These are phyloP conservation scores for Hawksworthiomyces lignivorus DNA, from an alignment of 2,329 filamentous ascomycete genomes.

Conservation along the genomic window DNA sequence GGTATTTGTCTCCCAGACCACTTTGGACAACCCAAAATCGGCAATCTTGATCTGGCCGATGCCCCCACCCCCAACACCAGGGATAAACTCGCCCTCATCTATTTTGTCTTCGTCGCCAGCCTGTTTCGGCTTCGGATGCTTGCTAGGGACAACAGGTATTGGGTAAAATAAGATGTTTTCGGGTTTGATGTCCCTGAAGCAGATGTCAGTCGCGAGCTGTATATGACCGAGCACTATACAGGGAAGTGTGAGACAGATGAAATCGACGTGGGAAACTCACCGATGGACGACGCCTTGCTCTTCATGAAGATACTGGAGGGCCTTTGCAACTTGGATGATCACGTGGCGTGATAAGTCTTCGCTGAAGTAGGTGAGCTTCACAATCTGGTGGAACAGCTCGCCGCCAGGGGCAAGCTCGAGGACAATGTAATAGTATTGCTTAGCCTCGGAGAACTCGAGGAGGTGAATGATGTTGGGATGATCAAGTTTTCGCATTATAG, in stretches of 20 bases:
- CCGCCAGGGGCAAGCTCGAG: slow-evolving; percentile 91
- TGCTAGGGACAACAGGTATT: slow-evolving; percentile 71
- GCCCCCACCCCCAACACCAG: slow-evolving; percentile 73
- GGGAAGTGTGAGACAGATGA: too few species aligned
- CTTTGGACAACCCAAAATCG: slow-evolving; percentile 94
- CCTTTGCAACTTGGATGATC: slow-evolving; percentile 90
- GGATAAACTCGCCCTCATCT: slow-evolving; percentile 89
- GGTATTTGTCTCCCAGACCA: slow-evolving; percentile 96
- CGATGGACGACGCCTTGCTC: slow-evolving; percentile 93
- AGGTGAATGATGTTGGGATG: slow-evolving; percentile 95
- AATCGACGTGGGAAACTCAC: too few species aligned
- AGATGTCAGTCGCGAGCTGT: slow-evolving; percentile 13
- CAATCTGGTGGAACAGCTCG: slow-evolving; percentile 97
- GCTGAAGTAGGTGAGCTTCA: slow-evolving; percentile 96
- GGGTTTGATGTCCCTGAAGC: slow-evolving; percentile 83
- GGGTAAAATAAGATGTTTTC: slow-evolving; percentile 95
- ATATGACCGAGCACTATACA: too few species aligned
- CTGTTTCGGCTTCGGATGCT: slow-evolving; percentile 68
- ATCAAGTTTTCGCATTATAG: slow-evolving; percentile 95
- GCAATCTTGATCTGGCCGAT: slow-evolving; percentile 96
- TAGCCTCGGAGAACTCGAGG: slow-evolving; percentile 86
- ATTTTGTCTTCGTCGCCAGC: slow-evolving; percentile 95
- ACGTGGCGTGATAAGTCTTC: slow-evolving; percentile 92
- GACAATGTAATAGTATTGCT: slow-evolving; percentile 95
- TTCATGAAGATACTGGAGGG: slow-evolving; percentile 88